phyloP scores from a whole-genome alignment of 106 monocot genomes.

The Agapanthus africanus region DNA sequence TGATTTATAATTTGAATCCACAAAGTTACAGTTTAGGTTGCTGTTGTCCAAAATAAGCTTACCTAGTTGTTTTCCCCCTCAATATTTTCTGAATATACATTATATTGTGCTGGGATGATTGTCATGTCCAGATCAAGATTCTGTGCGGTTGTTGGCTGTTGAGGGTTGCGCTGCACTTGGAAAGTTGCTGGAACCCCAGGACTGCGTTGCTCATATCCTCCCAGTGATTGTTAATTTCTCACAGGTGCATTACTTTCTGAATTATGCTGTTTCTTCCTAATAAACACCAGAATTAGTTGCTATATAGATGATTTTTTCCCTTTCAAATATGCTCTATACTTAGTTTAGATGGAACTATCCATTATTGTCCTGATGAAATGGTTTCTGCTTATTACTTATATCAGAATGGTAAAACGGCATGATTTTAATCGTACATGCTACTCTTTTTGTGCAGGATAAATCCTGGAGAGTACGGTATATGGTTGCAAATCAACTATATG shows the following conservation, averaged over 20 bases:
- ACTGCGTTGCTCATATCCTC: slow-evolving; percentile 85
- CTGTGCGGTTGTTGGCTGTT: slow-evolving; percentile 85
- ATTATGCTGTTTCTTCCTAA: background rate
- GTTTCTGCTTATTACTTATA: too few species aligned
- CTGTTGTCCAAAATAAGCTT: background rate
- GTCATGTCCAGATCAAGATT: slow-evolving; percentile 93
- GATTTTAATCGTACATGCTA: too few species aligned
- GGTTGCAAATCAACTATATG: slow-evolving; percentile 92
- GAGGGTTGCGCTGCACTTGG: slow-evolving; percentile 94
- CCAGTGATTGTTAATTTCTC: slow-evolving; percentile 89
- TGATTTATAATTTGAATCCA: too few species aligned
- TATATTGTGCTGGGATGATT: too few species aligned
- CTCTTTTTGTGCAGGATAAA: slow-evolving; percentile 53
- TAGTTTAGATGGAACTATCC: too few species aligned
- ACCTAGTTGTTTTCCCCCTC: background rate
- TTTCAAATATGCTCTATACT: too few species aligned
- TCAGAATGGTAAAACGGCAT: too few species aligned
- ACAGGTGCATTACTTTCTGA: slow-evolving; percentile 35
- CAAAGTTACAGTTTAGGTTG: too few species aligned
- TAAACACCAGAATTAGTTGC: background rate
- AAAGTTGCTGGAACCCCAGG: slow-evolving; percentile 84
- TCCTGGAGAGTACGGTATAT: slow-evolving; percentile 90
- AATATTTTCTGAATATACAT: too few species aligned
- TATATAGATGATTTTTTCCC: too few species aligned
- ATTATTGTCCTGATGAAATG: too few species aligned